Evolutionary conservation across 768 basidiomycete species (phyloP), one percentile per base, ranked within the genome.

Genomic region (Termitomyces sp.): DNA sequence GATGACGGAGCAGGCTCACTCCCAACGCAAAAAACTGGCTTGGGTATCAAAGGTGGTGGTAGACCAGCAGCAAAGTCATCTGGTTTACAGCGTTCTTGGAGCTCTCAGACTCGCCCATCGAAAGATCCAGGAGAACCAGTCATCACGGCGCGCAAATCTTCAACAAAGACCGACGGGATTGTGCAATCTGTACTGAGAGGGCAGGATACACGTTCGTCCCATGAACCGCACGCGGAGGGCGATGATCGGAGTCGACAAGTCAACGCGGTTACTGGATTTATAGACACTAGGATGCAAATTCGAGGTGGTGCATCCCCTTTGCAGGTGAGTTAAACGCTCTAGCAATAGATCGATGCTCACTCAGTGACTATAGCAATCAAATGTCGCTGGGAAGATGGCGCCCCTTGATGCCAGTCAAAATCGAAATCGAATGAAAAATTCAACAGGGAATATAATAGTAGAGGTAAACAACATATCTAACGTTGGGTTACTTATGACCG

Each of bases 71-170:
- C 46, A 8, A 51, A 55, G 36, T 58, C 57, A 11, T 48, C 56
- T 46, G 34, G 45, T 36, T 38, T 36, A 34, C 60, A 47, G 9
- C 57, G 7, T 12, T 46, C 59, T 49, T 56, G 38, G 11, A 55
- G 37, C 12, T 32, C 52, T 38, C 43, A 37, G 32, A 17, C 56
- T 55, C 62, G 59, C 61, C 63, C 53, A 61, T 55, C 51, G 50
- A 60, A 60, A 55, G 54, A 59, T 52, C 43, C 36, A 57, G 50
- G 53, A 20, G 59, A 57, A 62, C 34, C 56, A 25, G 15, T 32
- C 14, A 38, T 47, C 15, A 43, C 55, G 47, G 65, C 61, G 38
- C 65, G 55, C 14, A 66, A 64, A 53, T 61, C 67, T 49, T 52
- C 32, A 29, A 56, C 56, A 11, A 57, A 38, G 51, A 25, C 12